Evolutionary conservation across 2,329 filamentous ascomycete genomes (phyloP), one percentile per base, ranked within the genome.

Genomic region (Plenodomus lindquistii): DNA sequence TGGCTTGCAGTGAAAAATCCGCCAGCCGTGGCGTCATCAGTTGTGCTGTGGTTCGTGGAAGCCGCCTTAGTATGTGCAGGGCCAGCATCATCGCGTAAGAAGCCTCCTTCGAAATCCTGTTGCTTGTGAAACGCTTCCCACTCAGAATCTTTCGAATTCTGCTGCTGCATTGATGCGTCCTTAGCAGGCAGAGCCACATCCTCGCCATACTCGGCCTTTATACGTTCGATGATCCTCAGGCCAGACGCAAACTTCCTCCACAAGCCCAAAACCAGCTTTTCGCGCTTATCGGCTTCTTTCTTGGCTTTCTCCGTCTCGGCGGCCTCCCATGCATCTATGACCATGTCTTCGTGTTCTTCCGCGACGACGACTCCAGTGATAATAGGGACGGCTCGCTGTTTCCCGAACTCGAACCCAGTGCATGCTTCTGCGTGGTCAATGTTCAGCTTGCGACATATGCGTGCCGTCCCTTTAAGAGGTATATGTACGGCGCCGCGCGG

Each of bases 381-480:
- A 0, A 97, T 85, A 0, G 94, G 94, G 1, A 97, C 91, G 4
- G 94, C 94, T 81, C 94, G 92, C 51, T 94, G 88, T 61, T 94
- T 87, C 0, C 93, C 93, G 69, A 97, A 99, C 67, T 99, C 94
- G 68, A 99, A 99, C 1, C 91, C 94, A 0, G 92, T 92, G 2
- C 96, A 94, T 1, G 94, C 94, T 72, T 97, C 94, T 0, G 94
- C 94, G 61, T 86, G 95, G 66, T 97, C 91, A 31, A 97, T 87
- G 3, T 85, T 84, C 0, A 99, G 78, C 52, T 88, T 86, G 67
- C 89, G 91, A 71, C 93, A 97, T 1, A 97, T 83, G 40, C 86
- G 85, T 24, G 87, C 85, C 0, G 86, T 87, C 0, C 90, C 90
- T 38, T 87, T 84, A 44, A 86, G 85, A 0, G 91, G 91, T 2